phyloP scores from a whole-genome alignment of 306 rosid genomes.

The Lupinus albus region DNA sequence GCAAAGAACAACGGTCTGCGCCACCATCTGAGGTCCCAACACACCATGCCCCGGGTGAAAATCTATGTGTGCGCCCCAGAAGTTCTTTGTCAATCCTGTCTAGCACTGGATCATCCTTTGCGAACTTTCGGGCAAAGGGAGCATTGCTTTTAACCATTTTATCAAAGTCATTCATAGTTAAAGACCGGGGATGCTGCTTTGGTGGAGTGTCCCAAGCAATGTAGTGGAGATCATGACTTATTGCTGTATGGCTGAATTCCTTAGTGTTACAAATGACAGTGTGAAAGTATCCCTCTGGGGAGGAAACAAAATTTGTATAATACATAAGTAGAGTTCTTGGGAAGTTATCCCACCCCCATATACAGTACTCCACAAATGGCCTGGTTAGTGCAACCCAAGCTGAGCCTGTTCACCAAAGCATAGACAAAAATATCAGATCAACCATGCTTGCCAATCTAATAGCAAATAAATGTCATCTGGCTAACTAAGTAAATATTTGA shows the following conservation, averaged over 20 bases:
- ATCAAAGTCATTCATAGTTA: slow-evolving; percentile 77
- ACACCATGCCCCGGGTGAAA: slow-evolving; percentile 93
- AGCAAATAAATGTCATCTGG: not conserved
- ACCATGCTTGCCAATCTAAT: slow-evolving; percentile 5
- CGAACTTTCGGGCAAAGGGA: slow-evolving; percentile 83
- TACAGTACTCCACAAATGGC: slow-evolving; percentile 80
- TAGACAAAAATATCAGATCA: slow-evolving; percentile 33
- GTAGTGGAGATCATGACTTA: slow-evolving; percentile 95
- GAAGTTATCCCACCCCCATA: slow-evolving; percentile 98
- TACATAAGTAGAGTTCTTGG: slow-evolving; percentile 89
- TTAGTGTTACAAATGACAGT: slow-evolving; percentile 80
- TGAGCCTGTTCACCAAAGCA: slow-evolving; percentile 67
- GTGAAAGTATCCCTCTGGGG: slow-evolving; percentile 93
- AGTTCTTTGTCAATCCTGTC: slow-evolving; percentile 92
- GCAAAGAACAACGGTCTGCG: slow-evolving; percentile 76
- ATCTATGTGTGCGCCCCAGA: slow-evolving; percentile 65
- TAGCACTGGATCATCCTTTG: slow-evolving; percentile 72
- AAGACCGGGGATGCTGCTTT: slow-evolving; percentile 81
- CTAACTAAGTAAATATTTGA: slow-evolving; percentile 29
- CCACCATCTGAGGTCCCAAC: slow-evolving; percentile 59
- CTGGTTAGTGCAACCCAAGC: slow-evolving; percentile 92
- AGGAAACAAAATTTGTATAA: slow-evolving; percentile 84
- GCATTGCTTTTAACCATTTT: slow-evolving; percentile 88
- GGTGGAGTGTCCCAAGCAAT: slow-evolving; percentile 99
- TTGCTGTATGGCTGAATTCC: slow-evolving; percentile 64